Evolutionary conservation across 2,329 filamentous ascomycete species (phyloP).

Genomic region (Xylariaceae sp.): DNA sequence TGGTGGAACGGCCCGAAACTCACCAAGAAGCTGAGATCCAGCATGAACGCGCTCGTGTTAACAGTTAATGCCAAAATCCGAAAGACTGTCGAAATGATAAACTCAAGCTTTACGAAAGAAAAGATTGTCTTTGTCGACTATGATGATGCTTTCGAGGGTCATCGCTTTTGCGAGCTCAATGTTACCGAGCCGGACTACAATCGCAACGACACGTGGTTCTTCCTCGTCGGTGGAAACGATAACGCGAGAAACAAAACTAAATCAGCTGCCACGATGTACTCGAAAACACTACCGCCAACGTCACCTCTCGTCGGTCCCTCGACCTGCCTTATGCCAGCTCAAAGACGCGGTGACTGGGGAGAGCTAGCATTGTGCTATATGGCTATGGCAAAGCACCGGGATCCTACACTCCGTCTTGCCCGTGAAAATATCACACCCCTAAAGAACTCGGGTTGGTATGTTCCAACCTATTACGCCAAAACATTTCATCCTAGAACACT

Average conservation of each 20-base stretch:
- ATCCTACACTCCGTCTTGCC: conserved; percentile 33
- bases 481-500: conserved; percentile 42
- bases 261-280: conserved; percentile 6
- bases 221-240: conserved; percentile 43
- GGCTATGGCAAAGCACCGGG: conserved; percentile 35
- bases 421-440: conserved; percentile 23
- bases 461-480: conserved; percentile 45
- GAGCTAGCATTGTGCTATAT: conserved; percentile 42
- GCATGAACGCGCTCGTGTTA: conserved; percentile 43
- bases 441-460: conserved; percentile 43
- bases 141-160: conserved; percentile 41
- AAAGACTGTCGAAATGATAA: conserved; percentile 34
- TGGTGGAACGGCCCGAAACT: conserved; percentile 43
- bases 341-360: conserved; percentile 40
- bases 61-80: conserved; percentile 40
- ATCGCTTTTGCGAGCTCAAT: conserved; percentile 41
- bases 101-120: conserved; percentile 33
- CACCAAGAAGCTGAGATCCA: conserved; percentile 33
- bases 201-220: conserved; percentile 45
- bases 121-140: conserved; percentile 44
- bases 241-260: conserved; percentile 30
- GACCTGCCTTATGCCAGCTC: conserved; percentile 34
- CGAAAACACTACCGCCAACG: conserved; percentile 22
- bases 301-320: conserved; percentile 37
- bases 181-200: conserved; percentile 42